Base-by-base conservation (phyloP, 495 filamentous ascomycete species). In the Amphirosellinia nigrospora region DNA sequence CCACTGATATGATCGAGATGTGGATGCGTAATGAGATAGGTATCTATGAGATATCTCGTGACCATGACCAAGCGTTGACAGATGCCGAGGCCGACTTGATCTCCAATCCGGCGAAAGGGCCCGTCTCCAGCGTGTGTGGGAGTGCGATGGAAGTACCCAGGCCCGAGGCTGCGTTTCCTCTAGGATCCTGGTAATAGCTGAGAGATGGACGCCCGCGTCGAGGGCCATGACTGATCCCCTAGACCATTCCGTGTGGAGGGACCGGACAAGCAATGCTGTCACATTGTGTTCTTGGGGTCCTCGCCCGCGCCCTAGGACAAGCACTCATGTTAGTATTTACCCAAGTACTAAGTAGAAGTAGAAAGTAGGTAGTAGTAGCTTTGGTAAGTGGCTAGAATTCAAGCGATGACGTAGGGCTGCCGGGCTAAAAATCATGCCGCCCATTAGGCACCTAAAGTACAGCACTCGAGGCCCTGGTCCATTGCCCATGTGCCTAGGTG, bases 1-100 rank as follows among this genome's bases (percentile, higher is more conserved):
- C 92, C 96, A 32, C 92, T 89, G 23, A 99, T 87, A 78, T 99
- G 96, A 74, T 99, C 96, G 3, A 99, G 85, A 81, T 99, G 96
- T 3, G 95, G 89, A 79, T 99, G 95, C 0, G 95, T 98, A 69
- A 99, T 93, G 34, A 98, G 85, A 71, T 93, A 94, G 0, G 94
- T 91, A 28, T 93, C 93, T 46, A 99, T 88, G 38, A 97, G 84
- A 62, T 90, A 86, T 56, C 89, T 86, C 41, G 93, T 88, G 38
- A 98, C 83, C 83, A 74, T 96, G 84, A 5, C 89, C 86, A 9
- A 9, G 93, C 96, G 78, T 97, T 98, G 52, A 91, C 90, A 21
- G 88, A 82, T 0, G 92, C 81, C 4, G 83, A 89, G 39, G 80
- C 70, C 69, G 85, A 78, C 0, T 90, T 89, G 9, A 97, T 77